Percentiles rank a stretch among this genome's conserved stretches.
These are phyloP conservation scores for Nyctanthes arbortristis DNA, from an alignment of 257 asterid genomes.

Conservation along the genomic window DNA sequence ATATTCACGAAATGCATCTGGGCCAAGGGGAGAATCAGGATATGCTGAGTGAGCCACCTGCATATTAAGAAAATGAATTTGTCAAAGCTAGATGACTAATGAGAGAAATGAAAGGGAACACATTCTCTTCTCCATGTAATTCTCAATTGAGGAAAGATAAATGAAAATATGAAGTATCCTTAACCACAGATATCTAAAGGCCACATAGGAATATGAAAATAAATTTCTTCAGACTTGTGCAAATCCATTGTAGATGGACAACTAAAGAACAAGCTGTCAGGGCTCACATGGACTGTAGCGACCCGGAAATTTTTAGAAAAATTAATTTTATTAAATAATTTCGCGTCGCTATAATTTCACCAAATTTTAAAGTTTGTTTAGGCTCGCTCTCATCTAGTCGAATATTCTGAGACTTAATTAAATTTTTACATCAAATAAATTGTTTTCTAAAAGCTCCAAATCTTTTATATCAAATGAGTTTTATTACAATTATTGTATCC, in stretches of 20 bases:
- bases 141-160: no score
- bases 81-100: constrained; percentile 17
- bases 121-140: background rate
- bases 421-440: no score
- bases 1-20: constrained; percentile 91
- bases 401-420: no score
- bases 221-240: background rate
- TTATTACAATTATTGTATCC: no score
- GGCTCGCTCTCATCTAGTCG: no score
- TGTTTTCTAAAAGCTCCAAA: no score
- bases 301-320: no score
- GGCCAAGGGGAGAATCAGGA: constrained; percentile 98
- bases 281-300: background rate
- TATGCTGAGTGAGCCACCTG: constrained; percentile 90
- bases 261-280: background rate
- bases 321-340: no score
- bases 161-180: no score
- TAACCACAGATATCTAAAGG: background rate
- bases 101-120: background rate
- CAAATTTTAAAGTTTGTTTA: no score
- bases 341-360: no score
- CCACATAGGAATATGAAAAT: background rate
- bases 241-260: background rate
- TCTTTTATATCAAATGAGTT: no score
- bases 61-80: constrained; percentile 23